These are phyloP conservation scores for Neofusicoccum laricinum DNA, from an alignment of 2,329 filamentous ascomycete species.

Conservation along the genomic window DNA sequence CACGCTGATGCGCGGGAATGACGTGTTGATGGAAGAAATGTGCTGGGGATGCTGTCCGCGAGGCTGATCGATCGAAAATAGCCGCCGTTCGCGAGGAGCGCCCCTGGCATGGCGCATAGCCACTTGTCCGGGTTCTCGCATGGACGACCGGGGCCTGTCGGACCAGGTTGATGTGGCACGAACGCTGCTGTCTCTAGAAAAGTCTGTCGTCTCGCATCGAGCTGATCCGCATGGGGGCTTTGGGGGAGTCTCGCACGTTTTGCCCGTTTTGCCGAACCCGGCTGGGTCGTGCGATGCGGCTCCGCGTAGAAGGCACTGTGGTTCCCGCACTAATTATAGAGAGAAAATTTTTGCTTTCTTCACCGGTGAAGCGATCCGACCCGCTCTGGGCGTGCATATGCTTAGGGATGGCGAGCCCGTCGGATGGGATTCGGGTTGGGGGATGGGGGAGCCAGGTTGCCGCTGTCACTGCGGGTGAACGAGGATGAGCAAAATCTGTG, in stretches of 20 bases:
- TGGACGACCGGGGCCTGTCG: no score
- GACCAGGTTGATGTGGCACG: not conserved
- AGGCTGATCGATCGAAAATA: no score
- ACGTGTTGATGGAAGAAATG: not conserved
- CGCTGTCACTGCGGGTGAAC: not conserved
- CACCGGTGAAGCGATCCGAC: not conserved
- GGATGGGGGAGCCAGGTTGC: not conserved
- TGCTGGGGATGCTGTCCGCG: not conserved
- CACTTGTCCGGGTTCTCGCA: no score
- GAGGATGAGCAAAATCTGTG: not conserved
- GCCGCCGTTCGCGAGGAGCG: no score
- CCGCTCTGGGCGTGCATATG: not conserved
- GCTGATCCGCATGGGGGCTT: not conserved
- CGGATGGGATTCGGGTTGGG: not conserved
- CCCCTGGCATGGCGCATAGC: no score
- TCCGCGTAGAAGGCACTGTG: not conserved
- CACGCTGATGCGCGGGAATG: not conserved
- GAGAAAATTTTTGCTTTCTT: not conserved
- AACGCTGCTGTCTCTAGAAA: not conserved
- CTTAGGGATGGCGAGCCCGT: not conserved
- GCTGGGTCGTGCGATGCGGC: slow-evolving; percentile 4
- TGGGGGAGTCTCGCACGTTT: not conserved
- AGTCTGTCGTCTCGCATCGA: not conserved
- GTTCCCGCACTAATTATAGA: not conserved
- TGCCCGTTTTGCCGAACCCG: not conserved